Evolutionary conservation across 1,284 basidiomycete genomes (phyloP), one percentile per base, ranked within the genome.

Genomic region (Anthracocystis setariae): DNA sequence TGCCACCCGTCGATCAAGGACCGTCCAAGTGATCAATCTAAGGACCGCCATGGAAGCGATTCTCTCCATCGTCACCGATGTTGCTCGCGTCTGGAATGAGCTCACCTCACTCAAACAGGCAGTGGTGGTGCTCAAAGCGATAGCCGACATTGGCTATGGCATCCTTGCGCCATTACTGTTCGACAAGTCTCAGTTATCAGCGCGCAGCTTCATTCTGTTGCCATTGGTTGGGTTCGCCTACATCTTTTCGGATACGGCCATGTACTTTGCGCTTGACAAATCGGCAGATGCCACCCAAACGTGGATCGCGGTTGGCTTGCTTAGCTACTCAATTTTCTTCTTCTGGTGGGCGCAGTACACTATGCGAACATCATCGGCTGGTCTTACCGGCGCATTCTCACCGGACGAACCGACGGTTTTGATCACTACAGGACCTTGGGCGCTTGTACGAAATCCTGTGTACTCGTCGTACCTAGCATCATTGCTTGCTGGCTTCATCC

Each of bases 331-430:
- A 21, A 40, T 65, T 4, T 17, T 62, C 25, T 62, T 71, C 43
- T 71, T 71, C 47, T 61, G 55, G 55, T 71, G 68, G 68, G 57
- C 68, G 10, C 68, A 65, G 33, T 71, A 65, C 43, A 65, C 62
- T n/a, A 64, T 65, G 17, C 13, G 18, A 9, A 57, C 45, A 7
- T 37, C 35, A 7, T 17, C 13, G 8, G 35, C 58, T 0, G 54
- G 52, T 25, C 62, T 71, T 38, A 56, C 62, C 0, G 68, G 35
- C 12, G 52, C 53, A 5, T 71, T 71, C 48, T 60, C 56, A 35
- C 15, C 43, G 10, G 68, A 71, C 29, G 62, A 57, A n/a, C 68
- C 68, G 20, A 52, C 51, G 10, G 61, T 61, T 21, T 54, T 71
- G 27, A 65, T 71, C 49, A 65, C 52, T 0, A 49, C 37, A 1